Evolutionary conservation across 495 filamentous ascomycete species (phyloP), one percentile per base, ranked within the genome.

Genomic region (Articulospora tetracladia): DNA sequence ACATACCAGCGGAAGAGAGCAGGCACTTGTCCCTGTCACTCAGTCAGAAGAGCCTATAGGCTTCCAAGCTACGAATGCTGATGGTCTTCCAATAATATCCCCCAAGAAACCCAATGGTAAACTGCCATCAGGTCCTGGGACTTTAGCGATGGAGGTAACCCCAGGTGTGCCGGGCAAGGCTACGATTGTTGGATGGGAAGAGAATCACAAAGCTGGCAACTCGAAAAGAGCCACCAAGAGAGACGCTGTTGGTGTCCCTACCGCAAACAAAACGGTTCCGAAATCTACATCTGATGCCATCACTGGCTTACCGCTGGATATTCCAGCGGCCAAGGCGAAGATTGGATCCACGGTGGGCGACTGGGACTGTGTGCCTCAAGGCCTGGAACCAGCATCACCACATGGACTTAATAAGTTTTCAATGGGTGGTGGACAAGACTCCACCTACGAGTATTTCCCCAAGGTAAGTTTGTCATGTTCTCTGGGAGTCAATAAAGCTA

Each of bases 361-460:
- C 23, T 74, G 70, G 60, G 78, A 82, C 12, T 88, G 85, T 68
- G 71, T 75, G 8, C 72, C 79, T 7, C 83, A 87, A 63, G 77
- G 76, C 1, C 65, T 88, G 20, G 71, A 70, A 64, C 58, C 74
- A 7, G 47, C 51, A 3, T 70, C 76, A 17, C 68, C 73, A 30
- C 78, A 76, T 58, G 75, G 74, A 58, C 3, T 15, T 3, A 74
- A 80, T n/a, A 74, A 77, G 39, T 93, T 81, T 63, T 84, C 83
- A 0, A 80, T 98, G 70, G 95, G 92, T 47, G 92, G 87, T 56
- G 84, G 85, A 72, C 87, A 92, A 56, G 94, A 98, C 70, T 96
- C 91, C 17, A 86, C 90, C 1, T 98, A 97, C 70, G 94, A 98
- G 70, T 98, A 98, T 70, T 80, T 98, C 53, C 89, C 95, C 24